Percentiles rank a stretch among this genome's conserved stretches.
Evolutionary conservation across 192 early-diverging fungal species (phyloP).

Genomic region (Diversispora eburnea): DNA sequence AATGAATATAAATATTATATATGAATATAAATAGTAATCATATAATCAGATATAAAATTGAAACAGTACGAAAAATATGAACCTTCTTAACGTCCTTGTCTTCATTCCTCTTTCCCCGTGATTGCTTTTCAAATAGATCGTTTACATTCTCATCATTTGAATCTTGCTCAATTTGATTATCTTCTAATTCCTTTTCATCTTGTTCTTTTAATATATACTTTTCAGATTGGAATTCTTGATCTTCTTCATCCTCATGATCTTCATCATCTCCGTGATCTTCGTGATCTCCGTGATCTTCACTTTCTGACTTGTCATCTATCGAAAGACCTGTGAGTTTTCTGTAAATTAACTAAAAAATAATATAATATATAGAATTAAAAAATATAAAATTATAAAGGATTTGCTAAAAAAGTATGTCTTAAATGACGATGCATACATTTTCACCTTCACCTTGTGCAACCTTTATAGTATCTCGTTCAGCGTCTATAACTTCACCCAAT

Average conservation of each 20-base stretch:
- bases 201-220: too few relatives aligned
- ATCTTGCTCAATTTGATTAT: conserved; percentile 41
- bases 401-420: conserved; percentile 25
- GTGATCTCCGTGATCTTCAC: conserved; percentile 22
- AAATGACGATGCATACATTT: conserved; percentile 39
- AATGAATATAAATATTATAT: neutral
- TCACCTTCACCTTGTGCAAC: conserved; percentile 69
- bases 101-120: conserved; percentile 72
- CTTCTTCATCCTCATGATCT: conserved; percentile 34
- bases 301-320: conserved; percentile 16
- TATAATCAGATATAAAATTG: neutral
- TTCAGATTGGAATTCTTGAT: too few relatives aligned
- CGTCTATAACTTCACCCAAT: conserved; percentile 86
- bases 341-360: conserved; percentile 48
- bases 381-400: neutral
- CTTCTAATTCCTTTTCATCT: conserved; percentile 39
- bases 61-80: neutral
- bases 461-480: conserved; percentile 75
- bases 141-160: conserved; percentile 37
- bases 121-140: conserved; percentile 34
- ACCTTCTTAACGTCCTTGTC: conserved; percentile 86
- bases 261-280: conserved; percentile 36
- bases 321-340: conserved; percentile 45
- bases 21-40: neutral
- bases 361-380: neutral